Evolutionary conservation across 371 early-diverging fungal genomes (phyloP), one percentile per base, ranked within the genome.

Genomic region (Apophysomyces ossiformis): DNA sequence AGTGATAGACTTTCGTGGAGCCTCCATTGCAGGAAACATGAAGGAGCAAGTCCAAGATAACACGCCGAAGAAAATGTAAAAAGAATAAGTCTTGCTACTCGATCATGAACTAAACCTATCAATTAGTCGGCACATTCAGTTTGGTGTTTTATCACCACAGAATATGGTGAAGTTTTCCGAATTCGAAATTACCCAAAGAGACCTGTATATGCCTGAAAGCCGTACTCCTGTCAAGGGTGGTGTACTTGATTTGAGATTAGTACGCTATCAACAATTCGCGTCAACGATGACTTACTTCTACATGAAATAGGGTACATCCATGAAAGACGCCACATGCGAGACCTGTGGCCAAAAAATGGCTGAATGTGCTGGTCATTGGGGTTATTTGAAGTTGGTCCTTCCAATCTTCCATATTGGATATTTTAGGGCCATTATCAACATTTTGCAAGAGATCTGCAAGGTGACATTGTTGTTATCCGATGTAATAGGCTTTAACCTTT

Each of bases 401-500:
- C 99, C 99, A 4, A 96, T 99, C 13, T 99, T 98, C 75, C 99
- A 99, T 72, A 92, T 96, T 74, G 99, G 99, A 60, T 97, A 95
- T 72, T 97, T 99, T 72, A 92, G 95, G 79, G 85, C 92, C 37
- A 93, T 92, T 41, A 87, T 95, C 39, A 88, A 87, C 45, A 94
- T 99, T 66, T 79, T 99, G 43, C 99, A 99, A 76, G 89, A 93
- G 66, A 96, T 99, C 58, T 99, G 99, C 91, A 99, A 99, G 87
- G 93, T 89, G 32, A 26, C 32, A 26, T 26, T 26, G 32, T 26
- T 26, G 32, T 26, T 26, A 26, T 26, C 32, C 3, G 32, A 26
- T 26, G 32, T 26, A 26, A 26, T 26, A 26, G 2, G 2, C 2
- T 26, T 26, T 26, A 26, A 26, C 32, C 32, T 26, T 2, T 21